Evolutionary conservation across 305 asterid genomes (phyloP).

Genomic region (Fraxinus paxiana): DNA sequence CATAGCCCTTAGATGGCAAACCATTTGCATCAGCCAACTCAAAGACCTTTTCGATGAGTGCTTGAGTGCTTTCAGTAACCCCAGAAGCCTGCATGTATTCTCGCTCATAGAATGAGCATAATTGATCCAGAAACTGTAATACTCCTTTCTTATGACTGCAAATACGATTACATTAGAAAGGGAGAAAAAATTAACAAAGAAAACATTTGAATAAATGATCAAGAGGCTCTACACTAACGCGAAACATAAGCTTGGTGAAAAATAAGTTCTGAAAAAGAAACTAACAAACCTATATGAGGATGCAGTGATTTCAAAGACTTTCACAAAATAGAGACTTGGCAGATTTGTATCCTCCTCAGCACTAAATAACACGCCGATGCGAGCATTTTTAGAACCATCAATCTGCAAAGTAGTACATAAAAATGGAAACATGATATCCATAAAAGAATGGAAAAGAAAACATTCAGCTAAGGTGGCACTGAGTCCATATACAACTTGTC

Average conservation of each 20-base stretch:
- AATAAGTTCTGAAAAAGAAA: slow-evolving; percentile 17
- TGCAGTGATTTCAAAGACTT: slow-evolving; percentile 63
- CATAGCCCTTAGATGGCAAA: slow-evolving; percentile 61
- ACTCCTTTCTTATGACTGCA: slow-evolving; percentile 86
- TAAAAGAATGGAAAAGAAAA: neutral
- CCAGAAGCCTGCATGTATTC: slow-evolving; percentile 46
- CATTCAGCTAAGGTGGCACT: slow-evolving; percentile 1
- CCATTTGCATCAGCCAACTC: slow-evolving; percentile 81
- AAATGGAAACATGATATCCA: slow-evolving; percentile 23
- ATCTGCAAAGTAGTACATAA: slow-evolving; percentile 47
- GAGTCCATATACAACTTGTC: slow-evolving; percentile 2
- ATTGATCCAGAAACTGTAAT: slow-evolving; percentile 72
- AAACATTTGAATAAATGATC: neutral
- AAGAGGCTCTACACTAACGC: neutral
- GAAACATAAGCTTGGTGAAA: neutral
- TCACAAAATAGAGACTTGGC: slow-evolving; percentile 59
- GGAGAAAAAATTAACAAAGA: neutral
- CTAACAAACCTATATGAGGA: slow-evolving; percentile 72
- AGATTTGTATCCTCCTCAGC: slow-evolving; percentile 42
- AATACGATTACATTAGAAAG: slow-evolving; percentile 9
- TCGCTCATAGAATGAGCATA: slow-evolving; percentile 68
- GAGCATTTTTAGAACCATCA: slow-evolving; percentile 67
- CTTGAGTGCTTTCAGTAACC: slow-evolving; percentile 48
- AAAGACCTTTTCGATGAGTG: slow-evolving; percentile 55
- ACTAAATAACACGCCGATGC: slow-evolving; percentile 77